Conservation (phyloP, 1,284 basidiomycete genomes). For the Phaffia rhodozyma region DNA sequence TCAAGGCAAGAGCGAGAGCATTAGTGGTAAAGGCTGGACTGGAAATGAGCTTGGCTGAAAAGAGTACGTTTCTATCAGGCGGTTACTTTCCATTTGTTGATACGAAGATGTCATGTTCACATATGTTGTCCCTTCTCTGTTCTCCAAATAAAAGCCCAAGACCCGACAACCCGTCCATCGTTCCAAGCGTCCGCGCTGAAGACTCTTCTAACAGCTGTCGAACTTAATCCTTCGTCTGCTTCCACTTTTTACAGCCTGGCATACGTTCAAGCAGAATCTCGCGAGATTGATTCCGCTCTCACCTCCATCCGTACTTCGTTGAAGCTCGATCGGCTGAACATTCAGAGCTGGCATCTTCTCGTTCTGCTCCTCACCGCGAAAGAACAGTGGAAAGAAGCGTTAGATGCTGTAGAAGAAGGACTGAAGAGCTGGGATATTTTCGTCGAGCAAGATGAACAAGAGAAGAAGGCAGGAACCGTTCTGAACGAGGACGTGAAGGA, state of each 20-base stretch:
- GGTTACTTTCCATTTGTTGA: not conserved
- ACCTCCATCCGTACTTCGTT: constrained; percentile 59
- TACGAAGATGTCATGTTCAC: too few relatives aligned
- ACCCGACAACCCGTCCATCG: constrained; percentile 47
- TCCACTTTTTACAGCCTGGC: constrained; percentile 65
- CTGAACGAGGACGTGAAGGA: constrained; percentile 18
- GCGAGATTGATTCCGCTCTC: constrained; percentile 57
- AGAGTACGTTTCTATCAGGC: not conserved
- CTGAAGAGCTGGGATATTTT: constrained; percentile 38
- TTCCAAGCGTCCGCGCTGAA: constrained; percentile 51
- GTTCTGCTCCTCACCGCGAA: constrained; percentile 66
- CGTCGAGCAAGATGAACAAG: constrained; percentile 37
- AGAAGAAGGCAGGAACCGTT: constrained; percentile 22
- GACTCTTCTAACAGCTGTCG: constrained; percentile 47
- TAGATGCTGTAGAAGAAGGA: constrained; percentile 61
- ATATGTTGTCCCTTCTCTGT: not conserved
- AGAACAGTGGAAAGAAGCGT: constrained; percentile 70
- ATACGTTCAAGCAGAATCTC: constrained; percentile 57
- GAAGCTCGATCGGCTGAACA: constrained; percentile 57
- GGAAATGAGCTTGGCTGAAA: constrained; percentile 6
- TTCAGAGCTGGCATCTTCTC: constrained; percentile 83
- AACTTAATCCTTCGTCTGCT: constrained; percentile 47
- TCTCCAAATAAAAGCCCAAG: constrained; percentile 45
- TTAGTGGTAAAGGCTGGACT: not conserved
- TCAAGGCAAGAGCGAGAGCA: constrained; percentile 5